Percentiles rank a stretch among this genome's conserved stretches.
Conservation (phyloP, 768 basidiomycete genomes). For the Udeniomyces megalosporus region DNA sequence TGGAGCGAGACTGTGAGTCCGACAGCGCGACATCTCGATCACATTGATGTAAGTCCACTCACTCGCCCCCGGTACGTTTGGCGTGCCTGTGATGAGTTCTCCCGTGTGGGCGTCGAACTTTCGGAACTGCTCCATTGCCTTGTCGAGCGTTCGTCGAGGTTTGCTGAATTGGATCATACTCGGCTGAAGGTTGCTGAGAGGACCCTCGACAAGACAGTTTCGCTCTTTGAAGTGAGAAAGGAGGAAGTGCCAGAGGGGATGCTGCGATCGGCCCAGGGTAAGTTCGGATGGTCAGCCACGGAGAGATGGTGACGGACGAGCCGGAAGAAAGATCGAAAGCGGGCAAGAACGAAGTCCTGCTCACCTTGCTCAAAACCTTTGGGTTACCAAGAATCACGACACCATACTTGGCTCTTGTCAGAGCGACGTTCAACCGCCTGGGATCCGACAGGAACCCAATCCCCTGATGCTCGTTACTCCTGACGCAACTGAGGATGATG, state of each 20-base stretch:
- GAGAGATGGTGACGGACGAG: slow-evolving; percentile 18
- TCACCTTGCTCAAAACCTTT: slow-evolving; percentile 98
- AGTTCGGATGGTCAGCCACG: too few relatives aligned
- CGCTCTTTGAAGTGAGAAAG: slow-evolving; percentile 98
- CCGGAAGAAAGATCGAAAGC: neutral
- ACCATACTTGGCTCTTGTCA: slow-evolving; percentile 94
- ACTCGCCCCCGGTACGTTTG: neutral
- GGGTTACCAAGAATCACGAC: slow-evolving; percentile 99
- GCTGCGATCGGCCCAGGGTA: slow-evolving; percentile 40
- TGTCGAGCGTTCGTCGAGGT: slow-evolving; percentile 71
- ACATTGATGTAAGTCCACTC: neutral
- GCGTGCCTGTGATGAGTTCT: slow-evolving; percentile 33
- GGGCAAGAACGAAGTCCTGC: neutral
- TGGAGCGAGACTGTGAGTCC: neutral
- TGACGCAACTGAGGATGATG: slow-evolving; percentile 90
- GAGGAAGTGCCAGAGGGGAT: slow-evolving; percentile 95
- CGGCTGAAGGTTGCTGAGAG: slow-evolving; percentile 83
- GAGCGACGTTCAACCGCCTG: slow-evolving; percentile 82
- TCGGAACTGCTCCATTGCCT: slow-evolving; percentile 84
- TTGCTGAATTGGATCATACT: slow-evolving; percentile 99
- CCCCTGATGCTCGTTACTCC: slow-evolving; percentile 98
- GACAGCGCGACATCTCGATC: neutral
- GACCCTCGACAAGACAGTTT: slow-evolving; percentile 81
- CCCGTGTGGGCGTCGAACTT: slow-evolving; percentile 81
- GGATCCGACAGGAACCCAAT: slow-evolving; percentile 99